Base-by-base conservation (phyloP, 2,329 filamentous ascomycete genomes). In the Zymoseptoria pseudotritici region DNA sequence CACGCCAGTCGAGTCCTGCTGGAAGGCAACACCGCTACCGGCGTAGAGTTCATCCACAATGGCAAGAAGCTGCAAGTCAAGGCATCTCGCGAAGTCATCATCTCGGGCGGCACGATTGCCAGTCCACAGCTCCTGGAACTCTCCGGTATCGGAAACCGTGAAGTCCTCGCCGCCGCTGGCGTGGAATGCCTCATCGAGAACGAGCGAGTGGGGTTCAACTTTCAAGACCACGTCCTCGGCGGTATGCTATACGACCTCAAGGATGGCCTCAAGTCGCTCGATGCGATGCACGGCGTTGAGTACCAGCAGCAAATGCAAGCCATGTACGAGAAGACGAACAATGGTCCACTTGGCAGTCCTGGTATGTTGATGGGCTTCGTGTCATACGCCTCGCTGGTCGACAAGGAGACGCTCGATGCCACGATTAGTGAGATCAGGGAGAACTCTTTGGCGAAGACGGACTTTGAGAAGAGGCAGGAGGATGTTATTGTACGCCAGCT, bases 41-140 rank as follows among this genome's bases (percentile, higher is more conserved):
- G 71, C 8, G 79, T 79, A 3, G 74, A 74, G 21, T 80, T 82
- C 64, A 71, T 64, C 6, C 69, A 75, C 31, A 67, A 70, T 4
- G 78, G 76, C 1, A 59, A 71, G 13, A 69, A 72, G 8, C 68
- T 73, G 10, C 61, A 67, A 4, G 68, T 76, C 24, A 68, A 64
- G 20, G 74, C 72, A 2, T 65, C 84, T 83, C n/a, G 54, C 51
- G 64, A 66, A 52, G 57, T 64, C 13, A 64, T 64, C 29, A 19
- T 77, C 19, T 80, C 79, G 0, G 78, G 77, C 0, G 82, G 82
- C 0, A 71, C 81, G 2, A 74, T 83, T 56, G 76, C 78, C 60
- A 80, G 78, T 8, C 82, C 82, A 1, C 72, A 79, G 1, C 77
- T 84, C 13, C 75, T 85, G 1, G 77, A 83, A 61, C 73, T 75